These are phyloP conservation scores for Drosera spatulata DNA, from an alignment of 179 eudicot genomes.

Conservation along the genomic window DNA sequence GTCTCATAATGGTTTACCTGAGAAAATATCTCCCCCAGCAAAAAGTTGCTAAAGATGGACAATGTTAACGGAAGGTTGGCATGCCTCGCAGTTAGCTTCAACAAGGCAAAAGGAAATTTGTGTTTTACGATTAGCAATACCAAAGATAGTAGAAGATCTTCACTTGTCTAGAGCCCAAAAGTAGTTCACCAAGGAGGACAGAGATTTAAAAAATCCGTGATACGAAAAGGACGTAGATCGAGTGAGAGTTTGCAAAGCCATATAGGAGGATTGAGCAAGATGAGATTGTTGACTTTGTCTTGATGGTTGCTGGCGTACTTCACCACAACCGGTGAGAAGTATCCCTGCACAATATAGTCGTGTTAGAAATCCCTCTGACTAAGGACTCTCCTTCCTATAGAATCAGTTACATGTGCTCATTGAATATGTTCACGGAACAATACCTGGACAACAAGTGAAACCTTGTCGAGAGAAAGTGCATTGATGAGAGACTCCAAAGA, in stretches of 20 bases:
- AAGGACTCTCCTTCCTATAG: background rate
- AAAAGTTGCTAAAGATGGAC: conserved; percentile 91
- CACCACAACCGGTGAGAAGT: conserved; percentile 79
- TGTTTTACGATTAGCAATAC: too few species aligned
- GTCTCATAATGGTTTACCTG: conserved; percentile 39
- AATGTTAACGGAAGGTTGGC: conserved; percentile 86
- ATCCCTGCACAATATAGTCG: conserved; percentile 57
- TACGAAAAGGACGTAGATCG: background rate
- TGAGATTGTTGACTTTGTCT: conserved; percentile 71
- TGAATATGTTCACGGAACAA: background rate
- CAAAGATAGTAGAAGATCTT: too few species aligned
- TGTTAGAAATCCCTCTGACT: background rate
- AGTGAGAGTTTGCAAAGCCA: conserved; percentile 10
- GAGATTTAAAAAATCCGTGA: too few species aligned
- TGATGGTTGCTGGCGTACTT: conserved; percentile 81
- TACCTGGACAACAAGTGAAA: conserved; percentile 88
- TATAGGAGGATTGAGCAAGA: conserved; percentile 95
- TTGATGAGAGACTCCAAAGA: conserved; percentile 70
- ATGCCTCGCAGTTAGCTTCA: conserved; percentile 76
- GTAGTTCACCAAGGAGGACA: too few species aligned
- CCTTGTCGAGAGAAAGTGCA: conserved; percentile 49
- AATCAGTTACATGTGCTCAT: background rate
- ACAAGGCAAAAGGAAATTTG: background rate
- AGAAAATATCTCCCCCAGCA: conserved; percentile 90
- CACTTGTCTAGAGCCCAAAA: too few species aligned